Conservation (phyloP, 2,329 filamentous ascomycete species). For the Tolypocladium tundrense region DNA sequence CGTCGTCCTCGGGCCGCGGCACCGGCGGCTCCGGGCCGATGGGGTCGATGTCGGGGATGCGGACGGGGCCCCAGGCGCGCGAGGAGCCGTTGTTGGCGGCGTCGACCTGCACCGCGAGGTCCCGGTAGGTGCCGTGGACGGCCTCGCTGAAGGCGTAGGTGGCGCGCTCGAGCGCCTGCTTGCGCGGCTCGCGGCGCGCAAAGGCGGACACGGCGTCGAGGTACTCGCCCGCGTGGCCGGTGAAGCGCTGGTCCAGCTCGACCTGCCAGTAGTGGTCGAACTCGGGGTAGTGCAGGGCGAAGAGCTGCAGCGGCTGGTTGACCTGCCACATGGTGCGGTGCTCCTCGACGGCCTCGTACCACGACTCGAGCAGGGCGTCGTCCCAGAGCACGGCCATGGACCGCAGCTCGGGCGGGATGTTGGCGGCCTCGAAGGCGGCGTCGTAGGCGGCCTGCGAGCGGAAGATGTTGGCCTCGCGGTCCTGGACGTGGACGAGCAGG, state of each 20-base stretch:
- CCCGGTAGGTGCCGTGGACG: slow-evolving; percentile 37
- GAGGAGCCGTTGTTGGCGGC: slow-evolving; percentile 14
- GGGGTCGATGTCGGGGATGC: slow-evolving; percentile 15
- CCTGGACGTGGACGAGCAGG: slow-evolving; percentile 52
- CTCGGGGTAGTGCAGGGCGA: slow-evolving; percentile 21
- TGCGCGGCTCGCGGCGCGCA: slow-evolving; percentile 41
- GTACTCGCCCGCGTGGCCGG: slow-evolving; percentile 18
- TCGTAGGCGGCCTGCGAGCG: slow-evolving; percentile 39
- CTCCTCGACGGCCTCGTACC: slow-evolving; percentile 54
- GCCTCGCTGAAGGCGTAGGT: slow-evolving; percentile 44
- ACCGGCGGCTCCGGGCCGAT: slow-evolving; percentile 18
- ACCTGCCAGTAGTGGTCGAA: slow-evolving; percentile 26
- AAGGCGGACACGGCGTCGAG: slow-evolving; percentile 24
- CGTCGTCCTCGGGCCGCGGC: slow-evolving; percentile 11
- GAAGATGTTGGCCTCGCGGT: slow-evolving; percentile 45
- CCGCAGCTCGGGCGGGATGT: slow-evolving; percentile 53
- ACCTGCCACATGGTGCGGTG: slow-evolving; percentile 22
- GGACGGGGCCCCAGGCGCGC: slow-evolving; percentile 20
- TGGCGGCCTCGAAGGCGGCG: slow-evolving; percentile 36
- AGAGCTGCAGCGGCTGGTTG: slow-evolving; percentile 22
- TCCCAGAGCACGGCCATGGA: slow-evolving; percentile 63
- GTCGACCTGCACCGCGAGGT: slow-evolving; percentile 22
- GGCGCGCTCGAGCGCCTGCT: slow-evolving; percentile 48
- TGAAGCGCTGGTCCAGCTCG: slow-evolving; percentile 35
- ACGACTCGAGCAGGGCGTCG: slow-evolving; percentile 53